Percentiles rank a stretch among this genome's conserved stretches.
These are phyloP conservation scores for Aspergillus sp. DNA, from an alignment of 2,329 filamentous ascomycete genomes.

Conservation along the genomic window DNA sequence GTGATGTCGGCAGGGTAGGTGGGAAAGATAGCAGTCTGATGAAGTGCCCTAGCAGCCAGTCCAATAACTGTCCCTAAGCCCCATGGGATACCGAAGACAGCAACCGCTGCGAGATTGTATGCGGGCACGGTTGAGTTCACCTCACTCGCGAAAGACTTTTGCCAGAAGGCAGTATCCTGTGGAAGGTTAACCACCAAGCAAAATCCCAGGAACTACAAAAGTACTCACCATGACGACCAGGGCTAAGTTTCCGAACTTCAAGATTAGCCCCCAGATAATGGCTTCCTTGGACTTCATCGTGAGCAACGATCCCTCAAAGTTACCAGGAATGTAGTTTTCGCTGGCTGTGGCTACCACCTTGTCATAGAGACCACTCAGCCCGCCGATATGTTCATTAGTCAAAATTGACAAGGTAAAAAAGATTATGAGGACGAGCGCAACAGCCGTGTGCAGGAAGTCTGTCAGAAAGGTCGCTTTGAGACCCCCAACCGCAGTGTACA, in stretches of 20 bases:
- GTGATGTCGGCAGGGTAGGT: conserved; percentile 46
- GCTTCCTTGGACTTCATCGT: conserved; percentile 50
- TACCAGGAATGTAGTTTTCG: conserved; percentile 46
- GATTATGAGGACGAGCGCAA: conserved; percentile 50
- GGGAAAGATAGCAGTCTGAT: conserved; percentile 48
- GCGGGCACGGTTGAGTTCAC: conserved; percentile 49
- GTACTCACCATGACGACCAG: conserved; percentile 48
- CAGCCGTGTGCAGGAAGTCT: conserved; percentile 50
- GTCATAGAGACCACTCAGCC: conserved; percentile 46
- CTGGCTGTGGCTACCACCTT: conserved; percentile 46
- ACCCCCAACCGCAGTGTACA: conserved; percentile 51
- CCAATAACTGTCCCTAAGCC: conserved; percentile 50
- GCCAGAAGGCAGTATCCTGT: conserved; percentile 54
- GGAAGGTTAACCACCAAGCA: background rate
- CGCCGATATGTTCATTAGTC: conserved; percentile 44
- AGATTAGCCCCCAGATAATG: conserved; percentile 47
- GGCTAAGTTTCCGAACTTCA: conserved; percentile 52
- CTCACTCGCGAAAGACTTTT: conserved; percentile 53
- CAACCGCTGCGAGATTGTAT: conserved; percentile 48
- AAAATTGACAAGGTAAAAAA: conserved; percentile 51
- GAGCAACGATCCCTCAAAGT: conserved; percentile 49
- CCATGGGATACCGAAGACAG: conserved; percentile 51
- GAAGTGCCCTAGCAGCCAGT: conserved; percentile 45
- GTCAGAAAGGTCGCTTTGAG: conserved; percentile 53
- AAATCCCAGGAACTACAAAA: too few species aligned